Conservation (phyloP, 1,284 basidiomycete species). For the Bjerkandera adusta region DNA sequence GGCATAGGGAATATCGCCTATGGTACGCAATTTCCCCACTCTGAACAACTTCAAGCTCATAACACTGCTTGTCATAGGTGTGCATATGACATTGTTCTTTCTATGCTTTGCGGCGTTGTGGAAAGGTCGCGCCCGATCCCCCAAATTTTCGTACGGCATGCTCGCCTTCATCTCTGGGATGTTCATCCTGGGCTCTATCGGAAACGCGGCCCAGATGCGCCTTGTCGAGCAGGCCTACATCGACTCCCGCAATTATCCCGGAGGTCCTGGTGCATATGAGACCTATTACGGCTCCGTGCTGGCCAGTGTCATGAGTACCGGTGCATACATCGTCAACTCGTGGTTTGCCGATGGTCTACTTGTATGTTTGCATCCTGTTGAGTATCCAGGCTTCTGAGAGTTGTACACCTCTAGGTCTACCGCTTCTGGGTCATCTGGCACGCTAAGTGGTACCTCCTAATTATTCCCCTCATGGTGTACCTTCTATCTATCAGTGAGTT, state of each 20-base stretch:
- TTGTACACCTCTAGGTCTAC: slow-evolving; percentile 2
- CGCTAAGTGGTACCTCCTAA: not conserved
- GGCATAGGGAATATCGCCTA: slow-evolving; percentile 4
- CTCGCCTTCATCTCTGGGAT: slow-evolving; percentile 18
- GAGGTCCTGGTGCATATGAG: slow-evolving; percentile 24
- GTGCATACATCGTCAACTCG: slow-evolving; percentile 1
- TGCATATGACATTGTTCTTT: slow-evolving; percentile 12
- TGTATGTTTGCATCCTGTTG: not conserved
- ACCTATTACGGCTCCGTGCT: not conserved
- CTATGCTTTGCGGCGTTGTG: slow-evolving; percentile 7
- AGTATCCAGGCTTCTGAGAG: not conserved
- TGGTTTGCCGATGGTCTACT: slow-evolving; percentile 11
- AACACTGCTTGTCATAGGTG: slow-evolving; percentile 1
- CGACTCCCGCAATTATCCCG: slow-evolving; percentile 26
- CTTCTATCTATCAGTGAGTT: slow-evolving; percentile 3
- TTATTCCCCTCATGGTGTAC: not conserved
- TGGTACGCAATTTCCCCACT: not conserved
- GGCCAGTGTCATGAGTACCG: slow-evolving; percentile 4
- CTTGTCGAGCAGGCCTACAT: slow-evolving; percentile 25
- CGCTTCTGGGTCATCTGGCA: slow-evolving; percentile 4
- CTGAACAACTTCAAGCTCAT: not conserved
- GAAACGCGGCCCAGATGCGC: slow-evolving; percentile 20
- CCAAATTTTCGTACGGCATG: not conserved
- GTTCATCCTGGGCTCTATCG: slow-evolving; percentile 23
- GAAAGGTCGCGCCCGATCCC: not conserved